Conservation (phyloP, 179 eudicot genomes). For the Spergularia azorica region DNA sequence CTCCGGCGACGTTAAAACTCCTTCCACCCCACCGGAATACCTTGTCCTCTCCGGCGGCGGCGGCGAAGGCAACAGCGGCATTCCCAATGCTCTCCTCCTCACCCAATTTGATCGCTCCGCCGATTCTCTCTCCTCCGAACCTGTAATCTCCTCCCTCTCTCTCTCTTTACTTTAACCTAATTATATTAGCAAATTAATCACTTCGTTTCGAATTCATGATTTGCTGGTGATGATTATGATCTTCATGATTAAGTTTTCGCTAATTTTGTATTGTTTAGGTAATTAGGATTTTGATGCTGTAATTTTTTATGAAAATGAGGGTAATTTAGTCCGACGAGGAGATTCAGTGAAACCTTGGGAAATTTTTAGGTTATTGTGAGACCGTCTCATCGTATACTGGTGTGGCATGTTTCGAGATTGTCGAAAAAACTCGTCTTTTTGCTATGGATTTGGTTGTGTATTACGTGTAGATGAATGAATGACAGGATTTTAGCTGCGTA, state of each 20-base stretch:
- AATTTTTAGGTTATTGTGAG: not conserved
- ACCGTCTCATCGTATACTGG: no score
- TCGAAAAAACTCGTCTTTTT: no score
- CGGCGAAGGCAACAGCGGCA: slow-evolving; percentile 86
- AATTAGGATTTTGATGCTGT: not conserved
- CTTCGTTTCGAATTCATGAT: not conserved
- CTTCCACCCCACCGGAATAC: slow-evolving; percentile 17
- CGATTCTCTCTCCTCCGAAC: slow-evolving; percentile 65
- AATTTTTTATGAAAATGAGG: not conserved
- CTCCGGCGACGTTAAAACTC: slow-evolving; percentile 18
- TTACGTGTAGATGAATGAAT: not conserved
- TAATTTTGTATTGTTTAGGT: not conserved
- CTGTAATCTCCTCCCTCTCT: slow-evolving; percentile 39
- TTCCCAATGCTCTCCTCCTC: slow-evolving; percentile 72
- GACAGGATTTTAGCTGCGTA: not conserved
- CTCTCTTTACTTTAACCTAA: not conserved
- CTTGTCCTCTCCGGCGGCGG: slow-evolving; percentile 80
- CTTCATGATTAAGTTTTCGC: not conserved
- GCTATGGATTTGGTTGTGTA: not conserved
- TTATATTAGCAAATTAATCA: not conserved
- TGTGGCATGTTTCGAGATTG: no score
- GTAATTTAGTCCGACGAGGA: not conserved
- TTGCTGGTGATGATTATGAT: not conserved
- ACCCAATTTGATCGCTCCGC: slow-evolving; percentile 54
- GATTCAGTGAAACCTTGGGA: not conserved